These are phyloP conservation scores for Yamadazyma songkhlaensis DNA, from an alignment of 1,139 yeast genomes.

Conservation along the genomic window DNA sequence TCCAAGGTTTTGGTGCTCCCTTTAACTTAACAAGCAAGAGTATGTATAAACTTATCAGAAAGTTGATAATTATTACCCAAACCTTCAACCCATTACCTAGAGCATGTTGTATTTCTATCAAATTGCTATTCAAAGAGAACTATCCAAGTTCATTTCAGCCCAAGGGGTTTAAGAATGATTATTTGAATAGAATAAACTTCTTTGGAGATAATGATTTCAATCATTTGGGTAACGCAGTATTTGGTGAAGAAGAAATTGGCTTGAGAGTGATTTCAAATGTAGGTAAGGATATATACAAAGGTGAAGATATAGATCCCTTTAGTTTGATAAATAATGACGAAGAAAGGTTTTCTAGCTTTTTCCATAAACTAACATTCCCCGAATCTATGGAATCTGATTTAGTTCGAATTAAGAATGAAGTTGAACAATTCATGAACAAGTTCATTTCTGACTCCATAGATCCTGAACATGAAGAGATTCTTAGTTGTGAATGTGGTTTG, in stretches of 20 bases:
- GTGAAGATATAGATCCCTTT: constrained; percentile 2
- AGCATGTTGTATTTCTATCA: constrained; percentile 29
- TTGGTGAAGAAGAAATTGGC: background rate
- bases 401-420: no score
- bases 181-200: background rate
- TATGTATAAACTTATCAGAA: constrained; percentile 39
- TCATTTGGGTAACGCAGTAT: background rate
- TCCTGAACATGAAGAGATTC: background rate
- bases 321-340: background rate
- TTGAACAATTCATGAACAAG: background rate
- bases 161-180: constrained; percentile 35
- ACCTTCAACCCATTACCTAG: constrained; percentile 49
- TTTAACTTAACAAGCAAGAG: constrained; percentile 19
- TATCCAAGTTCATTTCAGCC: constrained; percentile 51
- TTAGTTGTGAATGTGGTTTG: constrained; percentile 8
- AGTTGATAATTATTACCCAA: constrained; percentile 52
- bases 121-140: constrained; percentile 44
- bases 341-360: no score
- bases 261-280: constrained; percentile 1
- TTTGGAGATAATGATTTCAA: background rate
- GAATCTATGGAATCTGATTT: no score
- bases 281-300: background rate
- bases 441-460: background rate
- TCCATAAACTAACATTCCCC: no score
- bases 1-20: background rate